Evolutionary conservation across 1,284 basidiomycete species (phyloP), one percentile per base, ranked within the genome.

Genomic region (Mycosarcoma maydis): DNA sequence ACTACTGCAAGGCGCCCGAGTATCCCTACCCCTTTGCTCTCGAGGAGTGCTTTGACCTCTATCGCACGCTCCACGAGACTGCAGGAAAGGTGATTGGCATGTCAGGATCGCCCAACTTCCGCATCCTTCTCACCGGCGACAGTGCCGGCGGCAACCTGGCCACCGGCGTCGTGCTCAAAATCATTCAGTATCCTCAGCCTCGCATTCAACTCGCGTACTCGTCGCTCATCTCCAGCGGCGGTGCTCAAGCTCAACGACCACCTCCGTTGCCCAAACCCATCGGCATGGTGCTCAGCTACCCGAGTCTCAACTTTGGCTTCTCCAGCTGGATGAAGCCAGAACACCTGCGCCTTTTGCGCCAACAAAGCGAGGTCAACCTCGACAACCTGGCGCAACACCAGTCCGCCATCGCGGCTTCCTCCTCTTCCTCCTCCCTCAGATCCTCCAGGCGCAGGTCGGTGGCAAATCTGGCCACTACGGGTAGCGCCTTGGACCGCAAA

Each of bases 1-100:
- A 98, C 74, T 98, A 98, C 81, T 92, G 93, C 50, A 98, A 98
- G 83, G 92, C 94, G 23, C 94, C 94, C 6, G 93, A 81, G 83
- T 88, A 84, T 16, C 72, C 68, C 23, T 74, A 68, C 22, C 68
- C 70, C 10, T 66, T 74, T 83, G 92, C 94, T 2, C 90, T 94
- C 57, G 93, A 98, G 81, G 94, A 98, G 78, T 90, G 90, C 32
- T 95, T 93, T 79, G 94, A 98, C 82, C 86, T 88, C 13, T 98
- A 97, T 81, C 87, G 88, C 40, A 85, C 91, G 5, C 84, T 98
- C 24, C 87, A 90, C 36, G 90, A 93, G 80, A 90, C 91, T 64
- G 88, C 86, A 56, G 95, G 94, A 13, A 84, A 85, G 43, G 84
- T 89, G 16, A 88, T 98, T 55, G 94, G 94, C 7, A 91, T 94